Evolutionary conservation across 371 early-diverging fungal genomes (phyloP), one percentile per base, ranked within the genome.

Genomic region (Mucor saturninus): DNA sequence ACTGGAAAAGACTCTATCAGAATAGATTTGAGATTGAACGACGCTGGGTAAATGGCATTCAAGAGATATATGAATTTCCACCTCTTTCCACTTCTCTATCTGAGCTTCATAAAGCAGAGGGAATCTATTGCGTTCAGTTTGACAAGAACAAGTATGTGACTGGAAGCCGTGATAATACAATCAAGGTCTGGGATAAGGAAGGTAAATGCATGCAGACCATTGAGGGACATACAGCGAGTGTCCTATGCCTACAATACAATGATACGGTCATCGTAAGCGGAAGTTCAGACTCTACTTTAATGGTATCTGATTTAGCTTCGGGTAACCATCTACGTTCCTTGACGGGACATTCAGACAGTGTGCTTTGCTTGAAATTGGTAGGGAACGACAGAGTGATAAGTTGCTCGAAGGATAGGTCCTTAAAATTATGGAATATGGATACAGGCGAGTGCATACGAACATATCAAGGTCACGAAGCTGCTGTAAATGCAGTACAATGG

Each of bases 71-170:
- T 32, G 69, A 77, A 66, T 72, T 49, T 15, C 67, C 50, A 50
- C 71, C 31, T 67, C 62, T 21, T 71, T 68, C 31, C 65, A 87
- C 9, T 42, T 70, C 13, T 92, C 97, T 51, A 2, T 14, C 53
- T 2, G 77, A 79, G 28, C 90, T 96, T 1, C 99, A 99, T 71
- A 21, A 21, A 21, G 61, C 63, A 11, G 98, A 98, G 65, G 89
- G 94, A 53, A 94, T 99, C 6, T 95, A 99, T 67, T 96, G 97
- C 64, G 78, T 97, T 30, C 98, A 96, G 67, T 93, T 92, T 67
- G 95, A 95, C 65, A 77, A 81, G 21, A 62, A 89, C 26, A 85
- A 85, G 58, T 84, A 98, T 21, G 89, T 97, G 4, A 93, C 95
- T 0, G 98, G 99, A 2, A 96, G 97, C 6, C 87, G 97, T 42